Conservation (phyloP, 257 asterid species). For the Striga asiatica region DNA sequence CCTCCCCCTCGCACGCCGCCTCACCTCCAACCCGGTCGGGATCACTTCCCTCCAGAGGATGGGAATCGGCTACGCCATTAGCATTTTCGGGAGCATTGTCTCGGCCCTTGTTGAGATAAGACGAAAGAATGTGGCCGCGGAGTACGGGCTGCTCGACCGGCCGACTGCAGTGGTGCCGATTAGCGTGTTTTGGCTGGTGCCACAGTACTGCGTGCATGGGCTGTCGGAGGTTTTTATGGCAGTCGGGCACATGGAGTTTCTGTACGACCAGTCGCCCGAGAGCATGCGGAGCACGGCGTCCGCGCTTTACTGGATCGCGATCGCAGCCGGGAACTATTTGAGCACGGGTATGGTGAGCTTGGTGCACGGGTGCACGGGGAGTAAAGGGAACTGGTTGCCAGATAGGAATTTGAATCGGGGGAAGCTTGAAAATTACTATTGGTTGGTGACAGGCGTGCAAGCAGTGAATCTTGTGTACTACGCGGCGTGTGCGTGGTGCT, state of each 20-base stretch:
- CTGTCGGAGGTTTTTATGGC: slow-evolving; percentile 55
- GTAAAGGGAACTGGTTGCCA: slow-evolving; percentile 48
- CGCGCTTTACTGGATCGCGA: slow-evolving; percentile 48
- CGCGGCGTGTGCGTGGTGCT: slow-evolving; percentile 43
- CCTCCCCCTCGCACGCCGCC: slow-evolving; percentile 41
- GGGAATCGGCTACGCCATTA: slow-evolving; percentile 50
- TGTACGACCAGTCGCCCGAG: slow-evolving; percentile 71
- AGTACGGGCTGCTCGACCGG: slow-evolving; percentile 36
- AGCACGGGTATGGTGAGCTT: slow-evolving; percentile 43
- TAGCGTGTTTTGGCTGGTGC: slow-evolving; percentile 56
- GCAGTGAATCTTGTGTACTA: slow-evolving; percentile 44
- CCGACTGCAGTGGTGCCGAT: slow-evolving; percentile 47
- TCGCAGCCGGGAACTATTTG: slow-evolving; percentile 40
- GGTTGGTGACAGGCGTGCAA: slow-evolving; percentile 55
- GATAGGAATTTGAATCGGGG: slow-evolving; percentile 57
- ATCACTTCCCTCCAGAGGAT: slow-evolving; percentile 59
- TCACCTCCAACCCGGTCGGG: slow-evolving; percentile 42
- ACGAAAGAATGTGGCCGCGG: slow-evolving; percentile 44
- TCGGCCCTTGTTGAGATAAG: slow-evolving; percentile 53
- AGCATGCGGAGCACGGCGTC: slow-evolving; percentile 79
- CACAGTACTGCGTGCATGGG: slow-evolving; percentile 66
- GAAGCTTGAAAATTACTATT: slow-evolving; percentile 47
- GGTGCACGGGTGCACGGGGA: slow-evolving; percentile 42
- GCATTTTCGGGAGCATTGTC: slow-evolving; percentile 37
- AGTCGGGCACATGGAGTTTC: slow-evolving; percentile 58